Evolutionary conservation across 371 early-diverging fungal genomes (phyloP).

Genomic region (Mortierella polycephala): DNA sequence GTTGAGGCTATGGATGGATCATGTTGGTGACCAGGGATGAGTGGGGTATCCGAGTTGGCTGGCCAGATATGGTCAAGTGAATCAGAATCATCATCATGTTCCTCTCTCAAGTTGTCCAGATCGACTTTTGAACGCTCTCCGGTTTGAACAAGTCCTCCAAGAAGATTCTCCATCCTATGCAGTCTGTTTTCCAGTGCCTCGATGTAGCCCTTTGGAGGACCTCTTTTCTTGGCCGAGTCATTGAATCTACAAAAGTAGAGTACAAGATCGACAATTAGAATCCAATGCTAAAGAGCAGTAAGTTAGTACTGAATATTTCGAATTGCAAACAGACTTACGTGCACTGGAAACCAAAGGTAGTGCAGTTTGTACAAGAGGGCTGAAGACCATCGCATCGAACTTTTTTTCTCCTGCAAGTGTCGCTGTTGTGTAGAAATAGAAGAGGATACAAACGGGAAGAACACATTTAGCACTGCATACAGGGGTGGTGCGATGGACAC

Average conservation of each 20-base stretch:
- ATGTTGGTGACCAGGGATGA: background rate
- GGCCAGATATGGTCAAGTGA: constrained; percentile 34
- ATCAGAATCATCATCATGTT: constrained; percentile 56
- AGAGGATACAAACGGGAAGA: background rate
- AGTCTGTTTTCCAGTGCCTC: constrained; percentile 76
- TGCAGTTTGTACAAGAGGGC: constrained; percentile 59
- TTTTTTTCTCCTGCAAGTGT: constrained; percentile 60
- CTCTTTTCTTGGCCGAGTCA: constrained; percentile 66
- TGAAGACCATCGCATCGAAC: constrained; percentile 61
- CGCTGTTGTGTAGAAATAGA: constrained; percentile 18
- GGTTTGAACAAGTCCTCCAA: constrained; percentile 69
- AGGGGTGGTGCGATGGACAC: background rate
- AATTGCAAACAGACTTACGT: constrained; percentile 40
- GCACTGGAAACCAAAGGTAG: constrained; percentile 58
- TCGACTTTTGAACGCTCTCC: constrained; percentile 58
- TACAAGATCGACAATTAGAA: constrained; percentile 4
- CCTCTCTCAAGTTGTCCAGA: constrained; percentile 50
- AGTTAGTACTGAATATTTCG: background rate
- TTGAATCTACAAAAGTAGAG: constrained; percentile 39
- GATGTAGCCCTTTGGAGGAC: constrained; percentile 81
- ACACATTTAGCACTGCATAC: background rate
- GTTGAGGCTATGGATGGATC: constrained; percentile 1
- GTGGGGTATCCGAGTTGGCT: constrained; percentile 18
- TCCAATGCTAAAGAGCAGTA: background rate
- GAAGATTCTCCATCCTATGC: constrained; percentile 70